Evolutionary conservation across 495 filamentous ascomycete genomes (phyloP), one percentile per base, ranked within the genome.

Genomic region (Oidiodendron maius): DNA sequence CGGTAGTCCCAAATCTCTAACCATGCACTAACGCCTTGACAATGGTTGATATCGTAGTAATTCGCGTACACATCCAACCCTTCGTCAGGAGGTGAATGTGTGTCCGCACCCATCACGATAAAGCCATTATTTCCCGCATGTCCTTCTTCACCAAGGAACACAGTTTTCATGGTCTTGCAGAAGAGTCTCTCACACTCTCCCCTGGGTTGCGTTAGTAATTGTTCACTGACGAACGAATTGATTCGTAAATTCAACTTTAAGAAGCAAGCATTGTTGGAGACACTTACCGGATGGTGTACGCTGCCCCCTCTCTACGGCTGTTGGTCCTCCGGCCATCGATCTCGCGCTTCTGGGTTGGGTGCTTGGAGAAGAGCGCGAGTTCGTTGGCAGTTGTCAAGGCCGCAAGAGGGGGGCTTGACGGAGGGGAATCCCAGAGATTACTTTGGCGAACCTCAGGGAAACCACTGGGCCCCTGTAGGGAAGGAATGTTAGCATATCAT

Each of bases 121-220:
- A 77, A 89, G 86, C 75, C 83, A 49, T 52, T 59, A 83, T 72
- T 76, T 72, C 77, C 78, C 66, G 57, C 59, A 65, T 67, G 58
- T 68, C 81, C 81, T 86, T 82, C 78, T 87, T 94, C 90, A 95
- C 86, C 90, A 80, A 89, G 83, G 82, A 96, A 94, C 74, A 86
- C 87, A 71, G 81, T 69, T 68, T 76, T 83, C 83, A 96, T 80
- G 73, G 78, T 86, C 80, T 90, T 87, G 76, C 91, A 96, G 78
- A 96, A 93, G 79, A 96, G 91, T 71, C 91, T 96, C 90, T 95
- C 91, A 96, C 91, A 94, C 87, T 95, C 89, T 88, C 81, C 91
- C 88, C 26, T 30, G 12, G 26, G 12, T 5, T 5, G 26, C 5
- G 26, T 30, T 12, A 30, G 26, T 12, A 30, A 30, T 30, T 30